Conservation (phyloP, 1,284 basidiomycete genomes). For the Coniferiporia sulphurascens region DNA sequence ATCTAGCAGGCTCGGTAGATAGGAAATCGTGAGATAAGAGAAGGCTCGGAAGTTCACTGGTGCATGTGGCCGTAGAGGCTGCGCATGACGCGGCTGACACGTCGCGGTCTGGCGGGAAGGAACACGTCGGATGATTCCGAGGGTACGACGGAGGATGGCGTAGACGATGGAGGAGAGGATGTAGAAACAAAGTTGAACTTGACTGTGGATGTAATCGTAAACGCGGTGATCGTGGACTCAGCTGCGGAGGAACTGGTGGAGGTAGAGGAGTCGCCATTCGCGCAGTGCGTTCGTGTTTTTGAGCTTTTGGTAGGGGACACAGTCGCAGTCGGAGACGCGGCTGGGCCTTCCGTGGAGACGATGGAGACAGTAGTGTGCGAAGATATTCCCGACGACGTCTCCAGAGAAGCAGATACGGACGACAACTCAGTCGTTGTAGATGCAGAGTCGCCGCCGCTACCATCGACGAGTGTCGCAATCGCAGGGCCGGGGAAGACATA, state of each 20-base stretch:
- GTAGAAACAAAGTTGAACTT: background rate
- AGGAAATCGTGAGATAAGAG: background rate
- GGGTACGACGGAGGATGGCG: background rate
- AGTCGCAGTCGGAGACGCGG: background rate
- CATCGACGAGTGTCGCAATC: background rate
- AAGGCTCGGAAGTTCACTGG: background rate
- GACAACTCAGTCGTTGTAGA: background rate
- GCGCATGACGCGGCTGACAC: constrained; percentile 18
- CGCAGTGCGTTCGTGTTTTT: too few species aligned
- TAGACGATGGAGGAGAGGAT: background rate
- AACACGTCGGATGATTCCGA: background rate
- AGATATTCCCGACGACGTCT: too few species aligned
- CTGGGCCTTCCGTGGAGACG: too few species aligned
- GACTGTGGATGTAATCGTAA: constrained; percentile 3
- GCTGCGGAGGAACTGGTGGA: background rate
- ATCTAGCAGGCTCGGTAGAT: too few species aligned
- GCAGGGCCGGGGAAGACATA: constrained; percentile 2
- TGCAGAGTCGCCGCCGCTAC: background rate
- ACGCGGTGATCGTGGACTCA: constrained; percentile 7
- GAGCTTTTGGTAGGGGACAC: background rate
- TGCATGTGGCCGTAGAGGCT: background rate
- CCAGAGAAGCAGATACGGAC: background rate
- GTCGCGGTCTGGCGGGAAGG: constrained; percentile 4
- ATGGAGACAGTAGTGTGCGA: too few species aligned
- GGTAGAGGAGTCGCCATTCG: background rate